A percentile compares a stretch with the other conserved stretches of the same genome.
Evolutionary conservation across 345 rosid genomes (phyloP).

Genomic region (Populus simonii): DNA sequence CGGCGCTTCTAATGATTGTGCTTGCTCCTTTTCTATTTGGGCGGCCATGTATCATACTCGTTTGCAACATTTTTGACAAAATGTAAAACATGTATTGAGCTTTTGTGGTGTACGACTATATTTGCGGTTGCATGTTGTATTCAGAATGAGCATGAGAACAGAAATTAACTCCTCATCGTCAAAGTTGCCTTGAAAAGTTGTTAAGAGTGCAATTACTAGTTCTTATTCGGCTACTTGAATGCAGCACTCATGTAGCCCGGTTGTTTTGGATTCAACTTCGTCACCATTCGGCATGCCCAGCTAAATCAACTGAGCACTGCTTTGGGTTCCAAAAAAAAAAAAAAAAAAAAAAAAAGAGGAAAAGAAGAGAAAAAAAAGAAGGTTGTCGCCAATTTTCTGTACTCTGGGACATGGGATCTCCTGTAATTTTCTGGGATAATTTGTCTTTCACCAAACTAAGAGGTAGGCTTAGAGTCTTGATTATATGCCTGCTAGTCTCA

Average conservation of each 20-base stretch:
- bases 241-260: not conserved
- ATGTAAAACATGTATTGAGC: not conserved
- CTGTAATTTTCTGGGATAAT: too few species aligned
- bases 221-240: not conserved
- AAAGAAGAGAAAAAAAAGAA: too few species aligned
- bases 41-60: not conserved
- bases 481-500: too few species aligned
- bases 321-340: too few species aligned
- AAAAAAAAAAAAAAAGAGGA: too few species aligned
- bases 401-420: too few species aligned
- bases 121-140: not conserved
- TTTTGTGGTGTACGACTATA: not conserved
- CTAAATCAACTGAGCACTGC: too few species aligned
- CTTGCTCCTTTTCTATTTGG: not conserved
- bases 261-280: not conserved
- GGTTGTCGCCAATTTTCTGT: too few species aligned
- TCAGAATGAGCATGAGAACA: not conserved
- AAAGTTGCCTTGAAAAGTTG: not conserved
- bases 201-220: not conserved
- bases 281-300: too few species aligned
- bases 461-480: too few species aligned
- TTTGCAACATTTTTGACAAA: not conserved
- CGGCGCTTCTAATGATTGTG: constrained; percentile 56
- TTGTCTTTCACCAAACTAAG: too few species aligned
- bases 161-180: not conserved